Evolutionary conservation across 805 yeast species (phyloP).

Genomic region (Barnettozyma vustinii): DNA sequence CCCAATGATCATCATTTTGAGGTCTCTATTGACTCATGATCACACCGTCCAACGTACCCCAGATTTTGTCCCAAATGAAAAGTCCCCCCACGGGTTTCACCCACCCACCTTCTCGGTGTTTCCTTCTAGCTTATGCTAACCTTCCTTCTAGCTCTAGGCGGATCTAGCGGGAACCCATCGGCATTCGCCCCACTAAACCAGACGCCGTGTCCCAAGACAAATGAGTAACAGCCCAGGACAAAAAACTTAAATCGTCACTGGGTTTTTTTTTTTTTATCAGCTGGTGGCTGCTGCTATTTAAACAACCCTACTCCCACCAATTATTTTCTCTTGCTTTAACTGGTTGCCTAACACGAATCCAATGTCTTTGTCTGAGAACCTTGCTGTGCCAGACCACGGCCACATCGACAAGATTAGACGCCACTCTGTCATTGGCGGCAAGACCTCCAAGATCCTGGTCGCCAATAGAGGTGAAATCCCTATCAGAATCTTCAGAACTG

Average conservation of each 20-base stretch:
- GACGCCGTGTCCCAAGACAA: not conserved
- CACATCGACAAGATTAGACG: constrained; percentile 32
- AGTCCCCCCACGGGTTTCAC: constrained; percentile 2
- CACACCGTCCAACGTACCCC: constrained; percentile 8
- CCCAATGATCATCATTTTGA: not conserved
- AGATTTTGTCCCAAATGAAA: constrained; percentile 4
- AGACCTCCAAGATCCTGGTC: constrained; percentile 56
- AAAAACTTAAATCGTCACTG: not conserved
- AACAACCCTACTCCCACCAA: not conserved
- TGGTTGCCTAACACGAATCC: not conserved
- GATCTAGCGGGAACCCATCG: not conserved
- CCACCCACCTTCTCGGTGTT: not conserved
- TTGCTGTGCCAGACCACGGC: constrained; percentile 20
- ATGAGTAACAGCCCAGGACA: not conserved
- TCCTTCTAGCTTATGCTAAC: not conserved
- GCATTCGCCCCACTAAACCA: not conserved
- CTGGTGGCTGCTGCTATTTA: constrained; percentile 1
- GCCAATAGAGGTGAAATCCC: constrained; percentile 87
- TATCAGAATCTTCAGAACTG: constrained; percentile 88
- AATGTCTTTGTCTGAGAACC: constrained; percentile 14
- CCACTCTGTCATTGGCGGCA: constrained; percentile 35
- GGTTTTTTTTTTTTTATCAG: not conserved
- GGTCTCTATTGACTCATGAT: constrained; percentile 4
- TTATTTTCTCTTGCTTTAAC: not conserved
- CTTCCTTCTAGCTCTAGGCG: not conserved